phyloP scores from a whole-genome alignment of 2,329 filamentous ascomycete species.

The Aspergillus sp. region DNA sequence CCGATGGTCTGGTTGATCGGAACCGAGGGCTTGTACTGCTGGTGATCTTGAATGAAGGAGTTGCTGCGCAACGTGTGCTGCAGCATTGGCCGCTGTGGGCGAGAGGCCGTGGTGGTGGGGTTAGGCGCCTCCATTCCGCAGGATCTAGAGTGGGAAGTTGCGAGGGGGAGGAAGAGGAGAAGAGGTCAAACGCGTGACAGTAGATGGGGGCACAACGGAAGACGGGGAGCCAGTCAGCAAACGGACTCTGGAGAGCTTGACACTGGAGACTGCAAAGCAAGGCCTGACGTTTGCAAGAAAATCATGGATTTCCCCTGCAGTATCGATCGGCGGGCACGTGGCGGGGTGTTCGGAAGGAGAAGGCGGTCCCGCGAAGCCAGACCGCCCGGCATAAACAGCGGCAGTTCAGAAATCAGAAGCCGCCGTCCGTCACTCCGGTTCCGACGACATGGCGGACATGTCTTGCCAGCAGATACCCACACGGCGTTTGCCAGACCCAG shows the following conservation, averaged over 20 bases:
- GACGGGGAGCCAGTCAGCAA: conserved; percentile 3
- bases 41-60: conserved; percentile 49
- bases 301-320: conserved; percentile 8
- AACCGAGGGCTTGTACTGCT: conserved; percentile 46
- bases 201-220: neutral
- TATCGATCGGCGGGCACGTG: conserved; percentile 14
- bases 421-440: neutral
- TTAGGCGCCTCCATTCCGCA: conserved; percentile 31
- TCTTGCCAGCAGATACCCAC: neutral
- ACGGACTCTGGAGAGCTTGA: neutral
- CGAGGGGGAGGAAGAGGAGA: neutral
- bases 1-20: conserved; percentile 36
- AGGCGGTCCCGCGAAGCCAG: neutral
- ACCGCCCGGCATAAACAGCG: conserved; percentile 9
- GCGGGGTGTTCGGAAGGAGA: neutral
- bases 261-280: neutral
- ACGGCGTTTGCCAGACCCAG: too few species aligned
- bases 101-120: conserved; percentile 21
- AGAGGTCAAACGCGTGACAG: neutral
- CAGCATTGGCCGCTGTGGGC: conserved; percentile 42
- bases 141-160: neutral
- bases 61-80: conserved; percentile 43
- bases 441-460: neutral
- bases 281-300: neutral
- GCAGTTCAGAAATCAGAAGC: neutral